Percentiles rank a stretch among this genome's conserved stretches.
These are phyloP conservation scores for Sclerotinia nivalis DNA, from an alignment of 2,329 filamentous ascomycete species.

Conservation along the genomic window DNA sequence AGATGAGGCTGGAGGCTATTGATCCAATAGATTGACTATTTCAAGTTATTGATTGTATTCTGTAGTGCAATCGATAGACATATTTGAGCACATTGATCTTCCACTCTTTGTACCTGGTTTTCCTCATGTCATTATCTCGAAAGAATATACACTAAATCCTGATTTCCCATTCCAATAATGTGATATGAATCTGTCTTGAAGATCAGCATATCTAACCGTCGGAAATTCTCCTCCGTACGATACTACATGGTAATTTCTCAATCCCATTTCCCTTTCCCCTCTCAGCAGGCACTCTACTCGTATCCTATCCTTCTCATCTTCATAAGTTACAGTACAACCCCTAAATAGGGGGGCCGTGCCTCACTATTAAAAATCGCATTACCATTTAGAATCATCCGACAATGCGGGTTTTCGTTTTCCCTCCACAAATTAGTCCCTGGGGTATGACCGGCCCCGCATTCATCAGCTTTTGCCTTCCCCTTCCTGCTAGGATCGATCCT, in stretches of 20 bases:
- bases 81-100: conserved; percentile 16
- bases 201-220: background rate
- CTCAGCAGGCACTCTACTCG: background rate
- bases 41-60: background rate
- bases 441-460: conserved; percentile 22
- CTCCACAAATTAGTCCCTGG: conserved; percentile 21
- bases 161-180: background rate
- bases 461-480: conserved; percentile 1
- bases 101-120: background rate
- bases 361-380: conserved; percentile 6
- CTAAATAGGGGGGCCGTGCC: conserved; percentile 14
- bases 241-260: background rate
- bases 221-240: background rate
- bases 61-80: conserved; percentile 7
- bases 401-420: conserved; percentile 12
- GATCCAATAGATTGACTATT: conserved; percentile 4
- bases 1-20: conserved; percentile 13
- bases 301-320: background rate
- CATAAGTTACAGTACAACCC: background rate
- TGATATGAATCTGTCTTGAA: background rate
- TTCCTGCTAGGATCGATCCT: background rate
- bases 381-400: conserved; percentile 14
- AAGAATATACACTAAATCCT: background rate
- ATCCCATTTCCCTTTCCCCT: background rate
- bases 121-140: background rate